phyloP scores from a whole-genome alignment of 108 stramenopile genomes.

The Conticribra weissflogii region DNA sequence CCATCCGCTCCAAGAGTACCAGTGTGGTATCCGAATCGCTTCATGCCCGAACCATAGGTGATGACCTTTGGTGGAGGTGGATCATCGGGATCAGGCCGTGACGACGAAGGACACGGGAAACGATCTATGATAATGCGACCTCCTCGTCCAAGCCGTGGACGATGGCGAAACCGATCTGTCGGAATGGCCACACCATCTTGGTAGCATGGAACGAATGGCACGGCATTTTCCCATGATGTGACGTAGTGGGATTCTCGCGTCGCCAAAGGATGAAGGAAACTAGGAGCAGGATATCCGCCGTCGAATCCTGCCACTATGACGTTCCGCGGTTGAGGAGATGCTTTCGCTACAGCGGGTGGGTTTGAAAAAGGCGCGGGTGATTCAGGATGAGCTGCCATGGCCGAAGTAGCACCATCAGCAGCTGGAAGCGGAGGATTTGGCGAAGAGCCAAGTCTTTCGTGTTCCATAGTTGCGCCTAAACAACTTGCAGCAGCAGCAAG shows the following conservation, averaged over 20 bases:
- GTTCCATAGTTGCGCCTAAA: not conserved
- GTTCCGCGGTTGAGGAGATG: conserved; percentile 7
- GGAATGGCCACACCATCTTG: conserved; percentile 54
- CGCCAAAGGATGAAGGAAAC: conserved; percentile 70
- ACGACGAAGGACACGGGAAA: conserved; percentile 50
- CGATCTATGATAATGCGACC: conserved; percentile 86
- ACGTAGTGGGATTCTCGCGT: conserved; percentile 61
- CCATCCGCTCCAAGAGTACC: conserved; percentile 39
- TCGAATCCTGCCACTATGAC: conserved; percentile 75
- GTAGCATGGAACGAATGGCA: conserved; percentile 71
- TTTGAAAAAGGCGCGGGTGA: too few species aligned
- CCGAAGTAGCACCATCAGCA: too few species aligned
- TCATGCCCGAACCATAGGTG: conserved; percentile 53
- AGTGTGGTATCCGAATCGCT: conserved; percentile 29
- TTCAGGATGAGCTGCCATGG: too few species aligned
- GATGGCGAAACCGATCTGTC: conserved; percentile 58
- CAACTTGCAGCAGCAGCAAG: not conserved
- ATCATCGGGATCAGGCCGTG: conserved; percentile 16
- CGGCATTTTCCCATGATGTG: conserved; percentile 64
- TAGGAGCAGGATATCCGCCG: conserved; percentile 76
- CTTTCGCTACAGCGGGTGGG: not conserved
- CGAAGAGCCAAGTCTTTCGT: conserved; percentile 11
- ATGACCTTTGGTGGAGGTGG: conserved; percentile 46
- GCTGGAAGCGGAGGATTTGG: conserved; percentile 26
- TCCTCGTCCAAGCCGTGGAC: conserved; percentile 86